Evolutionary conservation across 371 early-diverging fungal species (phyloP), one percentile per base, ranked within the genome.

Genomic region (Mortierella sp.): DNA sequence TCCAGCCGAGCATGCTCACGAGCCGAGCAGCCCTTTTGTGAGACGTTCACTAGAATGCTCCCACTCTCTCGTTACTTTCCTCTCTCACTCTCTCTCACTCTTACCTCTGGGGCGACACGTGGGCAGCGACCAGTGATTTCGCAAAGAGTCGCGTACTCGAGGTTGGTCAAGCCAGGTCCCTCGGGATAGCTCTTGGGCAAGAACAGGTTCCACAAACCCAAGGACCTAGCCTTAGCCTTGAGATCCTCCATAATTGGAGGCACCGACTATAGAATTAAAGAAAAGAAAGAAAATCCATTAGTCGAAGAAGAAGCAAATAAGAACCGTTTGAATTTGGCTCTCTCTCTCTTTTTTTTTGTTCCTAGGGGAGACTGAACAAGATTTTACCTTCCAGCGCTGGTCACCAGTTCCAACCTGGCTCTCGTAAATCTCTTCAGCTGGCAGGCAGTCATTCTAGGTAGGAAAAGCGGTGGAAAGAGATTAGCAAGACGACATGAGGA

Each of bases 131-230:
- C 98, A 74, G 94, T 94, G 62, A 95, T 74, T 72, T 97, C 97
- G 69, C 95, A 95, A 66, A 98, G 88, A 45, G 92, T 84, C 9
- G 94, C 93, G 80, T 98, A 98, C 74, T 98, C 99, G 59, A 97
- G 86, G 84, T 96, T 98, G 73, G 93, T 95, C 64, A 98, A 84
- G 18, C 97, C 97, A 21, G 96, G 92, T 29, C 96, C 93, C 72
- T 92, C 90, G 16, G 84, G 77, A 72, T 93, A 92, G 55, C 90
- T 88, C 66, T 87, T 88, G 29, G 91, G 88, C 72, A 97, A 82
- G 84, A 96, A 98, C 66, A 98, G 81, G 85, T 98, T 98, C 99
- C 99, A 98, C 18, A 98, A 90, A 11, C 98, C 99, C 21, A 97
- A 88, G 18, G 85, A 82, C 70, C 89, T 87, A 0, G 99, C 99